These are phyloP conservation scores for Ascoidea rubescens DNA, from an alignment of 805 yeast genomes.

Conservation along the genomic window DNA sequence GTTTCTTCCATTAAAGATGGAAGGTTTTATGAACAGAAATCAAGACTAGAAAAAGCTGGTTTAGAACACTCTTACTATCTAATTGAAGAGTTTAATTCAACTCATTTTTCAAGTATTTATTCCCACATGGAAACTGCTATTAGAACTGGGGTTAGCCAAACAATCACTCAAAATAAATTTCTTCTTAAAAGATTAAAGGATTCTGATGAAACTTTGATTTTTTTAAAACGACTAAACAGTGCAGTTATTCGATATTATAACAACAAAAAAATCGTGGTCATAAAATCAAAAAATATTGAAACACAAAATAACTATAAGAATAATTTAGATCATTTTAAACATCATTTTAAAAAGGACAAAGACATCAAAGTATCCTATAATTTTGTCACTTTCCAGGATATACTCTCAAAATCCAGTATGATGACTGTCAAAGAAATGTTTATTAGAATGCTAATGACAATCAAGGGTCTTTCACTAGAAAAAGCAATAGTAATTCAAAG, in stretches of 20 bases:
- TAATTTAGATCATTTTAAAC: constrained; percentile 27
- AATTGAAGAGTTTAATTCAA: constrained; percentile 43
- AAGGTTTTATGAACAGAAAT: constrained; percentile 76
- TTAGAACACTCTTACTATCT: constrained; percentile 57
- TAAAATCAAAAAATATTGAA: constrained; percentile 34
- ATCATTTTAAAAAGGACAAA: constrained; percentile 27
- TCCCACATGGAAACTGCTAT: constrained; percentile 44
- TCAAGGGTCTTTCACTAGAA: constrained; percentile 72
- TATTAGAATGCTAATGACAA: constrained; percentile 61
- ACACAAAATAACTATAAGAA: constrained; percentile 36
- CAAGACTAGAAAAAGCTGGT: constrained; percentile 56
- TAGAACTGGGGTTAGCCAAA: constrained; percentile 62
- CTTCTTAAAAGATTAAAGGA: constrained; percentile 53
- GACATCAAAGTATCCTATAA: constrained; percentile 24
- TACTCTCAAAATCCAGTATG: constrained; percentile 56
- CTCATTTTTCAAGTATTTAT: constrained; percentile 26
- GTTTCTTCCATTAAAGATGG: constrained; percentile 77
- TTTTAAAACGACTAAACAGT: constrained; percentile 35
- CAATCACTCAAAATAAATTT: constrained; percentile 52
- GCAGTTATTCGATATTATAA: constrained; percentile 26
- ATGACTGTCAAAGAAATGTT: constrained; percentile 67
- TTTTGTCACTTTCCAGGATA: constrained; percentile 43
- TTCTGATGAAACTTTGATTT: constrained; percentile 61
- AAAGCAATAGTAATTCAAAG: constrained; percentile 71
- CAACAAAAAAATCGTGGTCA: constrained; percentile 28